phyloP scores from a whole-genome alignment of 345 rosid genomes.

The Gynandropsis gynandra region DNA sequence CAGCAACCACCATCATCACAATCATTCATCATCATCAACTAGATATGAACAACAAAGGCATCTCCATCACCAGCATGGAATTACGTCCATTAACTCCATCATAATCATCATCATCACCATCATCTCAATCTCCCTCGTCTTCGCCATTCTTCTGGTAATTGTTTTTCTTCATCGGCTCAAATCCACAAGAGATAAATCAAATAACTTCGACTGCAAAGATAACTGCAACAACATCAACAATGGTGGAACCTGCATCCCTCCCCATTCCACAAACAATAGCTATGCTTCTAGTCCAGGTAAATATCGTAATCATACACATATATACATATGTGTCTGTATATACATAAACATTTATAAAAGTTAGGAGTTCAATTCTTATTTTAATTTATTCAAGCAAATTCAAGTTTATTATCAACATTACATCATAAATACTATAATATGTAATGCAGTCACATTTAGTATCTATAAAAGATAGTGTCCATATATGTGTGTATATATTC shows the following conservation, averaged over 20 bases:
- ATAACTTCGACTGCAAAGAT: conserved; percentile 21
- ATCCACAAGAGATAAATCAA: conserved; percentile 26
- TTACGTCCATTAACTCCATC: conserved; percentile 40
- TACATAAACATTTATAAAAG: background rate
- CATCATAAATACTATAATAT: too few species aligned
- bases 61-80: conserved; percentile 21
- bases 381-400: background rate
- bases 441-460: too few species aligned
- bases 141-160: conserved; percentile 37
- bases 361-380: background rate
- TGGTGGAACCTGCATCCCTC: conserved; percentile 33
- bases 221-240: conserved; percentile 21
- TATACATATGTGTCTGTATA: background rate
- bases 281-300: conserved; percentile 72
- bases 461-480: too few species aligned
- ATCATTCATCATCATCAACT: conserved; percentile 7
- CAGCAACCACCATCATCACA: conserved; percentile 19
- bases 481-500: too few species aligned
- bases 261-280: conserved; percentile 36
- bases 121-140: conserved; percentile 32
- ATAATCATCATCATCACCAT: conserved; percentile 36
- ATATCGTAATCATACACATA: background rate
- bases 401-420: too few species aligned
- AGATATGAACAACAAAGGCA: background rate
- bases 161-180: conserved; percentile 42